Base-by-base conservation (phyloP, 495 filamentous ascomycete genomes). In the Mycothermus thermophilus region DNA sequence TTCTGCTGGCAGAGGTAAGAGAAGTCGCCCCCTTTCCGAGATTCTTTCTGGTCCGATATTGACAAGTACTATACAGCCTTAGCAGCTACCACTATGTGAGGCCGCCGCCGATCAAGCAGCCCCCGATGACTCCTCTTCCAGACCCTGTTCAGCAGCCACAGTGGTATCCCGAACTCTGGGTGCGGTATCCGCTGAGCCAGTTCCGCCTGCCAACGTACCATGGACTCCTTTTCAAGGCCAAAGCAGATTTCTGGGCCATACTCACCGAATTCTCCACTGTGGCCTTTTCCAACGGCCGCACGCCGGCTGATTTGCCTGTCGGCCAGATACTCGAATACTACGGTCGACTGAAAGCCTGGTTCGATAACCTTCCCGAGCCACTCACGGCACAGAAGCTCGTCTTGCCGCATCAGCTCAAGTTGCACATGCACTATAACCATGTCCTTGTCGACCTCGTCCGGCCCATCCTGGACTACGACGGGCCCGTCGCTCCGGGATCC, bases 111-210 rank as follows among this genome's bases (percentile, higher is more conserved):
- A 20, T 55, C 19, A 40, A 21, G 17, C 21, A 47, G 1, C 38
- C 58, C 1, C 59, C 59, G 0, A 35, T 32, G 13, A 41, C 35
- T 13, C 34, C 48, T 13, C 30, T 63, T 7, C 59, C 59, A 5
- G 42, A 57, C 27, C 57, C 56, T 1, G 6, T 26, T 5, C n/a
- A 37, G 11, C 34, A 55, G 22, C 43, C 52, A 0, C 9, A 50
- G 10, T 63, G 46, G 40, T 63, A 59, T 32, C 54, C 58, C n/a
- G 58, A 61, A 42, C 46, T 47, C 7, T 58, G 51, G 51, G 35
- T 63, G 12, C 48, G 33, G 10, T 63, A 60, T 31, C 58, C 60
- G 11, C 17, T 42, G 18, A 42, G 41, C 26, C 40, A 46, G 14
- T 36, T 38, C 5, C 28, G 42, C 7, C 36, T 48, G 12, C 48